Percentiles rank a stretch among this genome's conserved stretches.
Conservation (phyloP, 1,284 basidiomycete species). For the Ceratorhiza oryzae-sativae region DNA sequence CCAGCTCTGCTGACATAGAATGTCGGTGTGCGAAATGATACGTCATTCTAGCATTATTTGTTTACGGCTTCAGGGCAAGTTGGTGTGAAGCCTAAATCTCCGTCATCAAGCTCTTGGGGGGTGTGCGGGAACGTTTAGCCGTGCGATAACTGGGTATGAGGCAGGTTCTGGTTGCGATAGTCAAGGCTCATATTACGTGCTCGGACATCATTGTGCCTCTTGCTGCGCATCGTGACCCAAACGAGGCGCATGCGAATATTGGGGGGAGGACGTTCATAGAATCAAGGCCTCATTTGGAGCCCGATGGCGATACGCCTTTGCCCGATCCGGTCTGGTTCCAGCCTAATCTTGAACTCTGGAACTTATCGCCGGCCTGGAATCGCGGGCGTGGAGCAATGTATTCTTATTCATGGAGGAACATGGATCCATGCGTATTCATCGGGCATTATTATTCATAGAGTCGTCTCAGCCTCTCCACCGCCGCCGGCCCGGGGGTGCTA, state of each 20-base stretch:
- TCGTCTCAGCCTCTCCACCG: too few species aligned
- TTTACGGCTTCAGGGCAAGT: not conserved
- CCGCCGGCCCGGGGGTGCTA: too few species aligned
- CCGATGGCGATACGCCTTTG: constrained; percentile 3
- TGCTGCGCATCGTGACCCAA: not conserved
- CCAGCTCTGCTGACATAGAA: not conserved
- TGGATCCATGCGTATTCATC: too few species aligned
- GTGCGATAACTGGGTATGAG: not conserved
- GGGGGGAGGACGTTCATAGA: not conserved
- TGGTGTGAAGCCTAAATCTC: not conserved
- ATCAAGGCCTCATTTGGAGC: not conserved
- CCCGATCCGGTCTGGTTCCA: not conserved
- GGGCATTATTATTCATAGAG: too few species aligned
- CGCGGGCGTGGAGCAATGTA: not conserved
- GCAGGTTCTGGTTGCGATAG: not conserved
- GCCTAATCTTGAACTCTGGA: not conserved
- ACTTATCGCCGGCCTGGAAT: not conserved
- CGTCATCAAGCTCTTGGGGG: not conserved
- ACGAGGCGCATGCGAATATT: not conserved
- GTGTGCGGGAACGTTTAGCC: not conserved
- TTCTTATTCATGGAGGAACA: too few species aligned
- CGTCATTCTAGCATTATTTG: not conserved
- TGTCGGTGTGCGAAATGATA: not conserved
- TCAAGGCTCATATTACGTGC: not conserved
- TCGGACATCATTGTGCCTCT: not conserved